Percentiles rank a stretch among this genome's conserved stretches.
Evolutionary conservation across 2,329 filamentous ascomycete species (phyloP).

Genomic region (Fusarium lateritium): DNA sequence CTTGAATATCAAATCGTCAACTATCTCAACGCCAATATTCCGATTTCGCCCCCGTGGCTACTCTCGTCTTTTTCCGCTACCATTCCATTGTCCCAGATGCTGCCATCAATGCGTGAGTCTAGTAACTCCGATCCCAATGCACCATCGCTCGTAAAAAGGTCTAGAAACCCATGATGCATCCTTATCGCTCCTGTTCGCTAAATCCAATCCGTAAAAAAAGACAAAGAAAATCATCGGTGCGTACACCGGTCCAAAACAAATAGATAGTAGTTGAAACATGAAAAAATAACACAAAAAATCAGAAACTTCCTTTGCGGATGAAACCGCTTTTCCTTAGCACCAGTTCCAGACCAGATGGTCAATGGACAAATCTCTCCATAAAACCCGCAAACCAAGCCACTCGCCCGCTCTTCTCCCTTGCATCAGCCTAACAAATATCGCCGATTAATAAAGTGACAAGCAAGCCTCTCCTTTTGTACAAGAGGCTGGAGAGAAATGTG

Average conservation of each 20-base stretch:
- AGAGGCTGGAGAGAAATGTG: constrained; percentile 8
- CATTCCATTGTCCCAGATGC: constrained; percentile 26
- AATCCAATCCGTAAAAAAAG: constrained; percentile 2
- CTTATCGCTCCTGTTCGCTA: constrained; percentile 11
- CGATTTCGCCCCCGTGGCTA: constrained; percentile 36
- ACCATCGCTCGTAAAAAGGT: constrained; percentile 39
- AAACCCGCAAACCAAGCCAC: constrained; percentile 36
- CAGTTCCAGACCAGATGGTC: constrained; percentile 35
- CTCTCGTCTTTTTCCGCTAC: constrained; percentile 28
- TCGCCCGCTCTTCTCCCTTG: constrained; percentile 39
- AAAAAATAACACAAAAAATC: constrained; percentile 32
- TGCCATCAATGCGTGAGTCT: constrained; percentile 38
- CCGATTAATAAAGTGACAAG: constrained; percentile 40
- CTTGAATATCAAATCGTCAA: constrained; percentile 31
- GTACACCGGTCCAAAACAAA: constrained; percentile 8
- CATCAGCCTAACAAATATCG: constrained; percentile 31
- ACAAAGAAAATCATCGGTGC: background rate
- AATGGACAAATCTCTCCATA: constrained; percentile 24
- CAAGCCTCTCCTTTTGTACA: constrained; percentile 33
- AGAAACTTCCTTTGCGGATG: constrained; percentile 28
- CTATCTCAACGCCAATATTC: constrained; percentile 29
- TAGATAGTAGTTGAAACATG: constrained; percentile 29
- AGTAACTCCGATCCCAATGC: constrained; percentile 35
- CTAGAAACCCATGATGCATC: constrained; percentile 43
- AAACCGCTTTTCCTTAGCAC: constrained; percentile 34